Evolutionary conservation across 2,329 filamentous ascomycete species (phyloP).

Genomic region (Pyricularia pennisetigena): DNA sequence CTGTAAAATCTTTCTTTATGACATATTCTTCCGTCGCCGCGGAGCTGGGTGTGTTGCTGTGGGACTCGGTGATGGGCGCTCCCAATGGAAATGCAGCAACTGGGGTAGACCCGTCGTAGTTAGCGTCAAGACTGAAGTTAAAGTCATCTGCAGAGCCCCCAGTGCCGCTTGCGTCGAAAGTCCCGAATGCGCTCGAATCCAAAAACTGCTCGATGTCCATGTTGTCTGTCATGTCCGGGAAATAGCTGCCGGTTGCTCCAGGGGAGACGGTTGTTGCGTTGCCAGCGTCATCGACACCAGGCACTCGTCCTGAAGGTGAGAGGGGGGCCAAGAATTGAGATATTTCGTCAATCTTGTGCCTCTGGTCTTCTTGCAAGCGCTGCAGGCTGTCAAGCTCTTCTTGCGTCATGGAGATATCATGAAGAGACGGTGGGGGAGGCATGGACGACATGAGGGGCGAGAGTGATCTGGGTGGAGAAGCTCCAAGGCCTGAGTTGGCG

Average conservation of each 20-base stretch:
- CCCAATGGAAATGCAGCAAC: constrained; percentile 5
- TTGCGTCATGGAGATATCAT: constrained; percentile 57
- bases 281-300: constrained; percentile 42
- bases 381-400: constrained; percentile 71
- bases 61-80: constrained; percentile 8
- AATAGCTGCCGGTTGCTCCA: constrained; percentile 15
- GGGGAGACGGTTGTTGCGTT: constrained; percentile 8
- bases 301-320: constrained; percentile 68
- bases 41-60: constrained; percentile 9
- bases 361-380: constrained; percentile 70
- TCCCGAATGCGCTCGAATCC: constrained; percentile 30
- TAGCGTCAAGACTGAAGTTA: constrained; percentile 36
- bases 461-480: constrained; percentile 10
- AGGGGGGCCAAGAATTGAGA: constrained; percentile 67
- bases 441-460: constrained; percentile 40
- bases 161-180: constrained; percentile 24
- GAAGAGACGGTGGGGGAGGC: constrained; percentile 38
- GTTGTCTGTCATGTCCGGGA: constrained; percentile 13
- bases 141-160: constrained; percentile 30
- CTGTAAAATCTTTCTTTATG: constrained; percentile 11
- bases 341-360: constrained; percentile 65
- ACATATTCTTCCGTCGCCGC: constrained; percentile 10
- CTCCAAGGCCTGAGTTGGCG: background rate
- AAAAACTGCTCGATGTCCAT: constrained; percentile 43
- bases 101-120: constrained; percentile 16